phyloP scores from a whole-genome alignment of 176 grass and related monocot genomes.

The Aechmea fasciata region DNA sequence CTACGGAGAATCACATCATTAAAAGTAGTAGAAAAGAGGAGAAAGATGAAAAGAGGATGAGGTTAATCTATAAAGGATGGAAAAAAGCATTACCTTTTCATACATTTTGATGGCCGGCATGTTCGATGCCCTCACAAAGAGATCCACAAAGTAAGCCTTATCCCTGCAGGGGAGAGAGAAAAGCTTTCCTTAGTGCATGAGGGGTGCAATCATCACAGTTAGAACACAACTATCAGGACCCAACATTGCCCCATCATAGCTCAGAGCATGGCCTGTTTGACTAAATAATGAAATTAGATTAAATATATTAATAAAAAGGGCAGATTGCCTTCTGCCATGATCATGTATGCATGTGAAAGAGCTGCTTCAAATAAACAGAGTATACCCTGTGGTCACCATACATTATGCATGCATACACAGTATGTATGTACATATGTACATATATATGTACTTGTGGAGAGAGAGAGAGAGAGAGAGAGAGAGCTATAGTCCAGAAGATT shows the following conservation, averaged over 20 bases:
- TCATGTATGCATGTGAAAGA: no score
- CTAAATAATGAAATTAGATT: no score
- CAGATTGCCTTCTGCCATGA: no score
- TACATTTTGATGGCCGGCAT: slow-evolving; percentile 96
- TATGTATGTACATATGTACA: no score
- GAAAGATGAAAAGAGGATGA: not conserved
- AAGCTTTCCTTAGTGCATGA: slow-evolving; percentile 6
- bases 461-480: no score
- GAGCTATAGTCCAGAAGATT: no score
- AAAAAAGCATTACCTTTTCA: slow-evolving; percentile 62
- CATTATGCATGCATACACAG: no score
- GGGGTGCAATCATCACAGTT: not conserved
- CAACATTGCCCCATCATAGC: not conserved
- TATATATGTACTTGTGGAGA: no score
- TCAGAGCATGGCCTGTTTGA: not conserved
- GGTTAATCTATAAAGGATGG: not conserved
- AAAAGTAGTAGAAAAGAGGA: not conserved
- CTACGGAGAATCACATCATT: not conserved
- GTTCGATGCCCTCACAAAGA: slow-evolving; percentile 97
- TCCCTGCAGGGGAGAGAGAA: slow-evolving; percentile 54
- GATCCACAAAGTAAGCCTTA: slow-evolving; percentile 99
- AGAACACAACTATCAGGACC: not conserved
- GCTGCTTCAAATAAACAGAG: no score
- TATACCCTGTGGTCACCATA: no score
- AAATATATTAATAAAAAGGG: no score